Evolutionary conservation across 2,329 filamentous ascomycete genomes (phyloP).

Genomic region (Venturia pyrina): DNA sequence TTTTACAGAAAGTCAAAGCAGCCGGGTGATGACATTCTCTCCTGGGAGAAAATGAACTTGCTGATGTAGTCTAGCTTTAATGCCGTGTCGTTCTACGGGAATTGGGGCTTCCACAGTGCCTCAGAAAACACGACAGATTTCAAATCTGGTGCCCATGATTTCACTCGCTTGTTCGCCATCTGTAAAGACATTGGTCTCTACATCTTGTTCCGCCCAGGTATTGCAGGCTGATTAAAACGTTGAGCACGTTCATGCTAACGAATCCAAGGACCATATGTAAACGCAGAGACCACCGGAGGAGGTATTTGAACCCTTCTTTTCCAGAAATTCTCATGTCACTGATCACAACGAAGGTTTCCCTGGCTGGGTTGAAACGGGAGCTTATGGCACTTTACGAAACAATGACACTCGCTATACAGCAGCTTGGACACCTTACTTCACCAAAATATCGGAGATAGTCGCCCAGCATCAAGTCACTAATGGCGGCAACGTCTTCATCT

Average conservation of each 20-base stretch:
- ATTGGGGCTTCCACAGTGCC: conserved; percentile 14
- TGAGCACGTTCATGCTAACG: too few relatives aligned
- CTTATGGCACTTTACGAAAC: conserved; percentile 43
- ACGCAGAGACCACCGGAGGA: conserved; percentile 13
- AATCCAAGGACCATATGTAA: conserved; percentile 19
- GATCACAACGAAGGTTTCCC: conserved; percentile 52
- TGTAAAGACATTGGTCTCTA: conserved; percentile 22
- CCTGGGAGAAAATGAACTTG: conserved; percentile 43
- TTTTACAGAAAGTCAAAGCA: conserved; percentile 16
- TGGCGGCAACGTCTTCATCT: conserved; percentile 66
- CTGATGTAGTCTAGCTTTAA: conserved; percentile 13
- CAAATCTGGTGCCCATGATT: conserved; percentile 14
- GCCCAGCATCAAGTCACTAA: conserved; percentile 64
- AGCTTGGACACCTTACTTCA: conserved; percentile 46
- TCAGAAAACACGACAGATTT: conserved; percentile 8
- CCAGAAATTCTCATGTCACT: conserved; percentile 57
- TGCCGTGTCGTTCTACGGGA: conserved; percentile 15
- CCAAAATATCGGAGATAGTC: conserved; percentile 40
- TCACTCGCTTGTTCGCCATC: conserved; percentile 19
- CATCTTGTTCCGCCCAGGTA: conserved; percentile 18
- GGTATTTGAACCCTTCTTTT: conserved; percentile 42
- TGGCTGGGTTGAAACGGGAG: conserved; percentile 52
- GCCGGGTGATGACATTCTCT: conserved; percentile 30
- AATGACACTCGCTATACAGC: conserved; percentile 43
- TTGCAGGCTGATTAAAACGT: too few relatives aligned